phyloP scores from a whole-genome alignment of 2,329 filamentous ascomycete species.

The Aspergillus sclerotialis region DNA sequence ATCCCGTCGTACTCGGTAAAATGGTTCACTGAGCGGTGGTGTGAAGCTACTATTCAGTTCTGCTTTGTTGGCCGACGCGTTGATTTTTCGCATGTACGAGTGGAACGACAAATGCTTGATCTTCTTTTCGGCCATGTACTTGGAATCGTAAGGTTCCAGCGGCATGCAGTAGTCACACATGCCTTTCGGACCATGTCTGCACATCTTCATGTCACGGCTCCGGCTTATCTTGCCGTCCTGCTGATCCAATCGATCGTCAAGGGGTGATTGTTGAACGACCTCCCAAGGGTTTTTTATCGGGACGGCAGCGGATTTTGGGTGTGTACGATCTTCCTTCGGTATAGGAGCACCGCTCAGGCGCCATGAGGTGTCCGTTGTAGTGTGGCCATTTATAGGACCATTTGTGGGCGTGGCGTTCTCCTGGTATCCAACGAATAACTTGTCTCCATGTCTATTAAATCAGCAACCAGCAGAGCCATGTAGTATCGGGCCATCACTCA shows the following conservation, averaged over 20 bases:
- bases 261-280: slow-evolving; percentile 72
- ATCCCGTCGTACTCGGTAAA: slow-evolving; percentile 78
- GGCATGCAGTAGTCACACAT: slow-evolving; percentile 99
- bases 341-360: slow-evolving; percentile 33
- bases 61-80: slow-evolving; percentile 91
- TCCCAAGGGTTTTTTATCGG: slow-evolving; percentile 89
- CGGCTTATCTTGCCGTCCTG: slow-evolving; percentile 83
- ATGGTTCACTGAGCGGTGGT: slow-evolving; percentile 87
- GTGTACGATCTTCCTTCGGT: slow-evolving; percentile 49
- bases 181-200: slow-evolving; percentile 88
- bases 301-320: slow-evolving; percentile 48
- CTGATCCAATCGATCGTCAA: slow-evolving; percentile 83
- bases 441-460: slow-evolving; percentile 68
- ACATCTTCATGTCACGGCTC: slow-evolving; percentile 73
- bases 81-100: slow-evolving; percentile 87
- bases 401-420: slow-evolving; percentile 49
- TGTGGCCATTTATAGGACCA: slow-evolving; percentile 28
- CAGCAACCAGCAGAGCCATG: neutral
- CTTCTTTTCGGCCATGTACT: slow-evolving; percentile 88
- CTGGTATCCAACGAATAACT: slow-evolving; percentile 79
- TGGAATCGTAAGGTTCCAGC: slow-evolving; percentile 83
- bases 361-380: slow-evolving; percentile 17
- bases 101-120: slow-evolving; percentile 99
- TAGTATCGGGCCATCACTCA: slow-evolving; percentile 22
- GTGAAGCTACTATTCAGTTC: slow-evolving; percentile 93